These are phyloP conservation scores for Fusarium sp. DNA, from an alignment of 2,329 filamentous ascomycete species.

Conservation along the genomic window DNA sequence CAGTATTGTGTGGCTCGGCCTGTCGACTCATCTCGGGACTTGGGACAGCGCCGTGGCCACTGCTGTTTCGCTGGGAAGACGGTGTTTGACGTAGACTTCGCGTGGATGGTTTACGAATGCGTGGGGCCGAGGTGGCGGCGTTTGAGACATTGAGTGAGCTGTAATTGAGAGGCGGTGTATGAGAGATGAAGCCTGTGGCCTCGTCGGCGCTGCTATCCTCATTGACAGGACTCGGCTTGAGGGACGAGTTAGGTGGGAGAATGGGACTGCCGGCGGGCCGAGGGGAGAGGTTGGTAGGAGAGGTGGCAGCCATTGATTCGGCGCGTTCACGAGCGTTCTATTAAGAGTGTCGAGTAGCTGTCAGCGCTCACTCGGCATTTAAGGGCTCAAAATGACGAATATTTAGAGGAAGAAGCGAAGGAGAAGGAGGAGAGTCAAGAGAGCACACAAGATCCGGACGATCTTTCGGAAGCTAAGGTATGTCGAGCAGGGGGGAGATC, in stretches of 20 bases:
- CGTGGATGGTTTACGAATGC: conserved; percentile 30
- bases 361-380: conserved; percentile 20
- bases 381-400: background rate
- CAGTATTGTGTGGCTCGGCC: conserved; percentile 39
- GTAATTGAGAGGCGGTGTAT: conserved; percentile 56
- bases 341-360: background rate
- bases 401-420: conserved; percentile 5
- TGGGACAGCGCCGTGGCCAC: conserved; percentile 10
- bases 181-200: conserved; percentile 57
- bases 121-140: conserved; percentile 29
- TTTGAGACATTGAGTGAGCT: conserved; percentile 53
- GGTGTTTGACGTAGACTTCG: conserved; percentile 24
- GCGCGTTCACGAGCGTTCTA: conserved; percentile 61
- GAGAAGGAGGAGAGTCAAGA: background rate
- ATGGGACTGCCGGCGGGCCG: conserved; percentile 39
- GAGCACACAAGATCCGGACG: conserved; percentile 38
- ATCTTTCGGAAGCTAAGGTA: conserved; percentile 35
- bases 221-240: conserved; percentile 32
- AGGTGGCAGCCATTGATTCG: conserved; percentile 54
- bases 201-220: conserved; percentile 55
- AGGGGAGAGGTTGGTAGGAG: conserved; percentile 25
- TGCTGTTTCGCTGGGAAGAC: conserved; percentile 20
- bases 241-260: conserved; percentile 32
- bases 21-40: conserved; percentile 32
- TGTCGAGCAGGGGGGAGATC: conserved; percentile 29